Evolutionary conservation across 768 basidiomycete genomes (phyloP).

Genomic region (Tulasnella sp.): DNA sequence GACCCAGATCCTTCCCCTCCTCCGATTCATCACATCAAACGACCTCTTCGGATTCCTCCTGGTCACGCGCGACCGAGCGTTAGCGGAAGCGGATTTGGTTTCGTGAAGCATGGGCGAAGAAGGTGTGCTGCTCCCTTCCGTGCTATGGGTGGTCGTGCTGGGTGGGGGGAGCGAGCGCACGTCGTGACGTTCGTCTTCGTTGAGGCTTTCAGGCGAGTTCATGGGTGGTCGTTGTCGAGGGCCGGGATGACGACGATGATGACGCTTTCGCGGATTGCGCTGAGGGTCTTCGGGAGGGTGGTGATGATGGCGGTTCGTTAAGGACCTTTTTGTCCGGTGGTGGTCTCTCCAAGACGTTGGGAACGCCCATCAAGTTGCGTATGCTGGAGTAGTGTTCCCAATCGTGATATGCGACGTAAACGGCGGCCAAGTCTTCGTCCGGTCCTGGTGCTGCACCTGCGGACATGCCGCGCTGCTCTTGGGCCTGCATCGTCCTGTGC

Average conservation of each 20-base stretch:
- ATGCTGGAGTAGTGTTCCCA: slow-evolving; percentile 95
- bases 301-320: too few species aligned
- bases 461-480: slow-evolving; percentile 18
- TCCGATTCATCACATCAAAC: slow-evolving; percentile 54
- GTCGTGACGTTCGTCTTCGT: too few species aligned
- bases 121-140: slow-evolving; percentile 1
- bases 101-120: neutral
- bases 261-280: neutral
- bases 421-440: neutral
- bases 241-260: neutral
- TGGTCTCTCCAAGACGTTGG: slow-evolving; percentile 48
- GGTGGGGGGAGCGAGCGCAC: slow-evolving; percentile 19
- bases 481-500: neutral
- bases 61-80: too few species aligned
- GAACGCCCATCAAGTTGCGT: slow-evolving; percentile 70
- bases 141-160: slow-evolving; percentile 29
- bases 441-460: neutral
- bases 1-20: slow-evolving; percentile 16
- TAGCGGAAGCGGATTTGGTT: neutral
- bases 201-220: neutral
- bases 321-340: neutral
- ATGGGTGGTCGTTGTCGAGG: neutral
- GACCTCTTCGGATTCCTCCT: slow-evolving; percentile 43
- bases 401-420: slow-evolving; percentile 53
- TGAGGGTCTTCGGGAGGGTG: slow-evolving; percentile 28